A percentile compares a stretch with the other conserved stretches of the same genome.
Conservation (phyloP, 495 filamentous ascomycete species). For the Lasiosphaeriaceae sp. region DNA sequence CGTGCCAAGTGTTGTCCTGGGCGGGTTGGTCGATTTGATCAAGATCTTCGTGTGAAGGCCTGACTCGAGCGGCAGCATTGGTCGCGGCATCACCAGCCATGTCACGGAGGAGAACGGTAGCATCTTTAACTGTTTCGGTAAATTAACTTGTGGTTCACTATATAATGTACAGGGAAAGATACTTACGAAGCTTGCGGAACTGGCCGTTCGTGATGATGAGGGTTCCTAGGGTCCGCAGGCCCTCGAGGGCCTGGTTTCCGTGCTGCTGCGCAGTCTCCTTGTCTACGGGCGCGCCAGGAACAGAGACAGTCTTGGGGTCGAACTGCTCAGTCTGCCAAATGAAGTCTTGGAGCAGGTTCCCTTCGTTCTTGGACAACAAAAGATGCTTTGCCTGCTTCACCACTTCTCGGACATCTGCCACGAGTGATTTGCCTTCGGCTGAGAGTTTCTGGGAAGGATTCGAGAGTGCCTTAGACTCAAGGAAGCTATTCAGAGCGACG, state of each 20-base stretch:
- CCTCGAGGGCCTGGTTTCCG: conserved; percentile 73
- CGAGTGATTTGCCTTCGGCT: conserved; percentile 69
- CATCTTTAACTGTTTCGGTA: conserved; percentile 86
- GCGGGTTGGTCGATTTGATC: conserved; percentile 76
- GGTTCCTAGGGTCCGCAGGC: conserved; percentile 83
- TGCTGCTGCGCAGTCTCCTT: conserved; percentile 77
- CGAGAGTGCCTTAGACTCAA: conserved; percentile 61
- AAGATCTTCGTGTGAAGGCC: conserved; percentile 75
- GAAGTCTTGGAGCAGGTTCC: conserved; percentile 91
- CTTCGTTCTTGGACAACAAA: conserved; percentile 92
- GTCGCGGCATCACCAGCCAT: conserved; percentile 85
- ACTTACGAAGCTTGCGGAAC: conserved; percentile 88
- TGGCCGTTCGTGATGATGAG: conserved; percentile 94
- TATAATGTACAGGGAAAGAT: not conserved
- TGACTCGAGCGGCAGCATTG: conserved; percentile 73
- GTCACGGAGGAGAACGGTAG: conserved; percentile 75
- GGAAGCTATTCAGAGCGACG: conserved; percentile 81
- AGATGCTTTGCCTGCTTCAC: conserved; percentile 85
- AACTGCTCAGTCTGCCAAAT: conserved; percentile 88
- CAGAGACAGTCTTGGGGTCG: conserved; percentile 52
- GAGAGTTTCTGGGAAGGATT: conserved; percentile 78
- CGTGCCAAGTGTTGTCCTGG: conserved; percentile 90
- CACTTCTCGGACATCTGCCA: conserved; percentile 73
- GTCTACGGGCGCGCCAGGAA: conserved; percentile 62
- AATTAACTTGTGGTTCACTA: conserved; percentile 26